Conservation (phyloP, 495 filamentous ascomycete genomes). For the Penicillium diatomitis region DNA sequence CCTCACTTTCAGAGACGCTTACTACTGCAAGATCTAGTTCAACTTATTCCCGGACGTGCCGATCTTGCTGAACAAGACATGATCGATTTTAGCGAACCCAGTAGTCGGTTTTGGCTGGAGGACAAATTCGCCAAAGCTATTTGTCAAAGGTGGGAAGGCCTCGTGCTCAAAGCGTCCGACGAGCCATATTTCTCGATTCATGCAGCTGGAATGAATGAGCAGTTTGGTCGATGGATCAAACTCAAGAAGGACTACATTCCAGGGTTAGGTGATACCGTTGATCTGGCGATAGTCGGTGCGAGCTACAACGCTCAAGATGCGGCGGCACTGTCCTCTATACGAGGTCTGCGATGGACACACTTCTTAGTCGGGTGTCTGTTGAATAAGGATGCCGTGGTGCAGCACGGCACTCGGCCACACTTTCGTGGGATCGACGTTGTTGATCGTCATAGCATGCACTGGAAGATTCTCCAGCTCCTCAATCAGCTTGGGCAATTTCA, state of each 20-base stretch:
- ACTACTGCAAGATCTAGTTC: slow-evolving; percentile 49
- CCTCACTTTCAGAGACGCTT: slow-evolving; percentile 52
- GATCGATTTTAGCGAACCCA: slow-evolving; percentile 48
- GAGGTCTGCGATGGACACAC: slow-evolving; percentile 59
- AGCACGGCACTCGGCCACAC: slow-evolving; percentile 42
- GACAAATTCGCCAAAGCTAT: slow-evolving; percentile 58
- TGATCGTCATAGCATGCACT: slow-evolving; percentile 38
- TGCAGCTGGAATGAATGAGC: slow-evolving; percentile 16
- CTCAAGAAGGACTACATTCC: slow-evolving; percentile 87
- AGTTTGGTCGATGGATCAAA: slow-evolving; percentile 59
- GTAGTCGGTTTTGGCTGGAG: slow-evolving; percentile 41
- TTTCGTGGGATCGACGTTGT: slow-evolving; percentile 59
- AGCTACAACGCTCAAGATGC: slow-evolving; percentile 54
- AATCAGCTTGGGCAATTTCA: slow-evolving; percentile 43
- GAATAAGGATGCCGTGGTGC: slow-evolving; percentile 56
- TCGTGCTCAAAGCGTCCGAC: slow-evolving; percentile 69
- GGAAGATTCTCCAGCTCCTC: slow-evolving; percentile 39
- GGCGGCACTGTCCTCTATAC: slow-evolving; percentile 27
- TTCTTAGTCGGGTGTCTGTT: slow-evolving; percentile 71
- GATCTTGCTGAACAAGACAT: slow-evolving; percentile 51
- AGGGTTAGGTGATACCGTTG: slow-evolving; percentile 69
- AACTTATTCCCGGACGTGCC: slow-evolving; percentile 46
- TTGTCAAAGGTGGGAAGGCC: slow-evolving; percentile 58
- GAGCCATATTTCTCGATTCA: slow-evolving; percentile 63
- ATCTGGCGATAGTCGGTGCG: slow-evolving; percentile 70